Conservation (phyloP, 2,329 filamentous ascomycete genomes). For the Colletotrichum chlorophyti region DNA sequence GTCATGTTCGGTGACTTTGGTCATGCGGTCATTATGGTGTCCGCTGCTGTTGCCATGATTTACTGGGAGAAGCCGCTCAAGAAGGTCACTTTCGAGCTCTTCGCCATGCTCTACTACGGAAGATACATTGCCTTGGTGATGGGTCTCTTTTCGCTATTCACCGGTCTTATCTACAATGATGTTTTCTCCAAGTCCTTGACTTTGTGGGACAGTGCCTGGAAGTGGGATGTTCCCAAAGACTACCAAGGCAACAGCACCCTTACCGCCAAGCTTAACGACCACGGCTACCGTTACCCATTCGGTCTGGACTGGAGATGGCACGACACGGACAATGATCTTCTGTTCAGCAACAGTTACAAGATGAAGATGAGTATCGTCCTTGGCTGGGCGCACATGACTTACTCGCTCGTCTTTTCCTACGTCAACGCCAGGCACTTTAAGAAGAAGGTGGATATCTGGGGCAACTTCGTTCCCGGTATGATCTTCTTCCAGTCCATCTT, state of each 20-base stretch:
- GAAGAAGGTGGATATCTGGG: slow-evolving; percentile 93
- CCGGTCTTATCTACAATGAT: slow-evolving; percentile 97
- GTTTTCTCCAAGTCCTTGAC: slow-evolving; percentile 93
- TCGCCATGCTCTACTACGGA: slow-evolving; percentile 98
- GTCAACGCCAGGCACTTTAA: slow-evolving; percentile 96
- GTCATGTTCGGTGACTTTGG: slow-evolving; percentile 99
- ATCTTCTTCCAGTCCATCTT: slow-evolving; percentile 99
- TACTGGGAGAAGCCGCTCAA: slow-evolving; percentile 93
- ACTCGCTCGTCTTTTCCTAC: slow-evolving; percentile 90
- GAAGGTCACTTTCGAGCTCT: slow-evolving; percentile 92
- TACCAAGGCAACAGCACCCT: slow-evolving; percentile 72
- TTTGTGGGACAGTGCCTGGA: slow-evolving; percentile 88
- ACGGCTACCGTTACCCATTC: slow-evolving; percentile 89
- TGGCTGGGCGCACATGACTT: slow-evolving; percentile 99
- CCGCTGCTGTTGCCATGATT: slow-evolving; percentile 89
- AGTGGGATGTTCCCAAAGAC: slow-evolving; percentile 72
- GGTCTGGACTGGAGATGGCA: slow-evolving; percentile 98
- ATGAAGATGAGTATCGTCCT: slow-evolving; percentile 99
- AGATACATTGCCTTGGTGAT: slow-evolving; percentile 99
- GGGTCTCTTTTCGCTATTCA: slow-evolving; percentile 96
- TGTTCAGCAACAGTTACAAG: slow-evolving; percentile 99
- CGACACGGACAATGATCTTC: slow-evolving; percentile 89
- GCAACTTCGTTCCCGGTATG: slow-evolving; percentile 97
- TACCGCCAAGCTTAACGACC: slow-evolving; percentile 68
- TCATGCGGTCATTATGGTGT: slow-evolving; percentile 88